Base-by-base conservation (phyloP, 164 flowering plant species). In the Liquidambar formosana region DNA sequence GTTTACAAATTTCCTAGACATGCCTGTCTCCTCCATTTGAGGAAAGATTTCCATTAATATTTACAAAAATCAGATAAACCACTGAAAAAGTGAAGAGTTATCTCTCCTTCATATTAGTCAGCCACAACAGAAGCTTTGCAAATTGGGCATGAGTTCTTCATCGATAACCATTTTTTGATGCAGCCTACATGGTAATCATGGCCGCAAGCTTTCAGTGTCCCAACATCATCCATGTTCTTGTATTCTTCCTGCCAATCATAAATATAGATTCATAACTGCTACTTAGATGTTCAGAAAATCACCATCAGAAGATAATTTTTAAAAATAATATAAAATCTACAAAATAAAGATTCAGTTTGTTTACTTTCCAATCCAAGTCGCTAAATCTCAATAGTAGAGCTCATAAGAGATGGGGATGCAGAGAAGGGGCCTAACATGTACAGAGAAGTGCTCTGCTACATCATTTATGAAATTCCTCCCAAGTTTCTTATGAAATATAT, bases 81-180 rank as follows among this genome's bases (percentile, higher is more conserved):
- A 48, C 43, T 18, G 1, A 41, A 21, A 11, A 38, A 22, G 26
- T 25, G 26, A 46, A 10, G 43, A 47, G 9, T 63, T 68, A 67
- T 61, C 61, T 67, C 11, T 69, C 59, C 72, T 76, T 73, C 67
- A 26, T 33, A 23, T 70, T 53, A 54, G n/a, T 81, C 86, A 22
- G 67, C 58, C 62, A 79, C n/a, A 21, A 76, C 93, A 61, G 89
- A 64, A 54, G 75, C 81, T 77, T 86, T 88, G 85, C 93, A 88
- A 66, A 88, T 83, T 1, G 93, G 93, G 56, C 93, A 88, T 5
- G 71, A 61, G 61, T 85, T 88, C 86, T 88, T 88, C 82, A 86
- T 85, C 3, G 78, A 78, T 61, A 88, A 61, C 93, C 93, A 88
- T 65, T 86, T 82, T 73, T 77, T 80, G 63, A 88, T 80, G 77